phyloP scores from a whole-genome alignment of 495 filamentous ascomycete genomes.

The Penicillium chermesinum region DNA sequence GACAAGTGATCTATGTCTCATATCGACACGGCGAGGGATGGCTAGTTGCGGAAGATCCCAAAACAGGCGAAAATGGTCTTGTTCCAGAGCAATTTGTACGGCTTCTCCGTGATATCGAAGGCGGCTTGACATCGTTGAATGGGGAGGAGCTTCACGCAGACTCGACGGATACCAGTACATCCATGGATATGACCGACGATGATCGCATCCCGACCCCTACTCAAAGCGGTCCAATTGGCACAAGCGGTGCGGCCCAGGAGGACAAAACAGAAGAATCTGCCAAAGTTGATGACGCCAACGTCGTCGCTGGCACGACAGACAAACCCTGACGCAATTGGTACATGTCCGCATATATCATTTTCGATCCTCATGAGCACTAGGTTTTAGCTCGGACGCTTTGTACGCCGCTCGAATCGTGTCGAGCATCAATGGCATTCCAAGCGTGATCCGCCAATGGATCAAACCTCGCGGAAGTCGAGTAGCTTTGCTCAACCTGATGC shows the following conservation, averaged over 20 bases:
- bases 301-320: conserved; percentile 11
- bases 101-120: conserved; percentile 85
- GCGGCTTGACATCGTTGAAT: conserved; percentile 48
- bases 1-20: conserved; percentile 93
- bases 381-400: background rate
- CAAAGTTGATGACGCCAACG: conserved; percentile 1
- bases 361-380: background rate
- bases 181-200: conserved; percentile 30
- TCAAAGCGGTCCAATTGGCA: conserved; percentile 15
- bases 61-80: conserved; percentile 78
- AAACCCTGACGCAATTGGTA: background rate
- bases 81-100: conserved; percentile 97
- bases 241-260: conserved; percentile 10
- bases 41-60: conserved; percentile 96
- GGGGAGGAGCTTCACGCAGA: conserved; percentile 36
- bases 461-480: too few relatives aligned
- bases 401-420: background rate
- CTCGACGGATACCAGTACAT: conserved; percentile 19
- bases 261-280: background rate
- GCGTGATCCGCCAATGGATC: too few relatives aligned
- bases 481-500: background rate
- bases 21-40: conserved; percentile 95
- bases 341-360: background rate
- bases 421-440: too few relatives aligned
- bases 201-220: conserved; percentile 30